Percentiles rank a stretch among this genome's conserved stretches.
Evolutionary conservation across 1,284 basidiomycete genomes (phyloP).

Genomic region (Pascua guehoae): DNA sequence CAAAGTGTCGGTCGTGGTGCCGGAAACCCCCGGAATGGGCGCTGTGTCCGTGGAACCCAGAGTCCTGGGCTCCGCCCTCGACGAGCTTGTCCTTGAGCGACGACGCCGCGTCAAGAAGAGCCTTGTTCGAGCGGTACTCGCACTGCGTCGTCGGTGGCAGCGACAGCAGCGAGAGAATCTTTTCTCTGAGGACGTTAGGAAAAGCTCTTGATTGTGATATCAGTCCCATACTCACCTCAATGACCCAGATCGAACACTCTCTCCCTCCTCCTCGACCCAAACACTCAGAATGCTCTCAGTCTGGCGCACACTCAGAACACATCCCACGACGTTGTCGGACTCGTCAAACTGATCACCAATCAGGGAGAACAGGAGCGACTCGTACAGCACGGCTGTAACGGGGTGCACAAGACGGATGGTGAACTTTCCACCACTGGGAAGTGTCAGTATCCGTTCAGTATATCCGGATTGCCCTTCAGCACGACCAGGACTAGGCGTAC

Average conservation of each 20-base stretch:
- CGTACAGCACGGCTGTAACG: conserved; percentile 44
- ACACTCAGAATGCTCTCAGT: conserved; percentile 50
- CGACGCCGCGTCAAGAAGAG: conserved; percentile 40
- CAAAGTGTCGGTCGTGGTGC: conserved; percentile 12
- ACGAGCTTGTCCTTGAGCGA: conserved; percentile 16
- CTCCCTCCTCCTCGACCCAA: conserved; percentile 50
- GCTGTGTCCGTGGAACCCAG: conserved; percentile 3
- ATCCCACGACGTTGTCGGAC: conserved; percentile 48
- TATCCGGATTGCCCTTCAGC: background rate
- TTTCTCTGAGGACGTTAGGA: conserved; percentile 34
- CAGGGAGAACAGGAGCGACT: conserved; percentile 43
- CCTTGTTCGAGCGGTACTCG: conserved; percentile 49
- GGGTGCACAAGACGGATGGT: conserved; percentile 47
- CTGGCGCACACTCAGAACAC: conserved; percentile 47
- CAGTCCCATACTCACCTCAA: conserved; percentile 35
- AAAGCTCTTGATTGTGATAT: background rate
- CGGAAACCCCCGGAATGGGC: background rate
- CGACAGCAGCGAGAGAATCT: conserved; percentile 42
- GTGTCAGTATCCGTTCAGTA: conserved; percentile 2
- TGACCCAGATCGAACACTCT: conserved; percentile 38
- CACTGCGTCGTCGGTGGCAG: conserved; percentile 43
- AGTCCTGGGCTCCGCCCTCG: conserved; percentile 2
- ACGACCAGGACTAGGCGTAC: background rate
- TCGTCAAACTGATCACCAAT: conserved; percentile 51
- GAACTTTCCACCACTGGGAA: conserved; percentile 41